phyloP scores from a whole-genome alignment of 352 stramenopile species.

The Phytophthora tubulina region DNA sequence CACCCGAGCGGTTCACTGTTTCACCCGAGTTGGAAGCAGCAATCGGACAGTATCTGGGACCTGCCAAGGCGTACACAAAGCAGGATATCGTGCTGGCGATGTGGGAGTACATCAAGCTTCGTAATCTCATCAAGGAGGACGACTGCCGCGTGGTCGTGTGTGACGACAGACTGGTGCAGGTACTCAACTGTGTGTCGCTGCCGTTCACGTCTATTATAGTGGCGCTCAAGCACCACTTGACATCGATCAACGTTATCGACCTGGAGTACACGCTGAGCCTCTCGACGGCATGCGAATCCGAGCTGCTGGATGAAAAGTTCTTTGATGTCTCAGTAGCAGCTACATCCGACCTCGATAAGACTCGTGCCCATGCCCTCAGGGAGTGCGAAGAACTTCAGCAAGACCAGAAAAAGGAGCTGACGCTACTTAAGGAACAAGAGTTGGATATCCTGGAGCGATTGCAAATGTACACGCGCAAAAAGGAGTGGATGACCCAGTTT shows the following conservation, averaged over 20 bases:
- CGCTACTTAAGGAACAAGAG: conserved; percentile 70
- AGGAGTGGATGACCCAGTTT: conserved; percentile 80
- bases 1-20: conserved; percentile 67
- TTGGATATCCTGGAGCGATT: conserved; percentile 61
- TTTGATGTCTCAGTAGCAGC: conserved; percentile 69
- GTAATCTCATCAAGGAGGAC: conserved; percentile 84
- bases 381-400: conserved; percentile 74
- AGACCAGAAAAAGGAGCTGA: conserved; percentile 72
- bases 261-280: conserved; percentile 74
- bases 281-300: conserved; percentile 34
- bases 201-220: conserved; percentile 77
- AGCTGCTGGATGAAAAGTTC: conserved; percentile 61
- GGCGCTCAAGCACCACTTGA: conserved; percentile 74
- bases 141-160: conserved; percentile 79
- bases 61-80: conserved; percentile 68
- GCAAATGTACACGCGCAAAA: conserved; percentile 56
- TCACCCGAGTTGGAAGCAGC: conserved; percentile 52
- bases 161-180: conserved; percentile 55
- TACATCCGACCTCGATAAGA: conserved; percentile 60
- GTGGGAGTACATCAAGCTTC: conserved; percentile 84
- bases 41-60: conserved; percentile 53
- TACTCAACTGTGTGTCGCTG: conserved; percentile 77
- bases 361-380: conserved; percentile 44
- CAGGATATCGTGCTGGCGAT: conserved; percentile 77
- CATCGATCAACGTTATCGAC: conserved; percentile 56